Conservation (phyloP, 2,329 filamentous ascomycete genomes). For the Calonectria pseudoturangicola region DNA sequence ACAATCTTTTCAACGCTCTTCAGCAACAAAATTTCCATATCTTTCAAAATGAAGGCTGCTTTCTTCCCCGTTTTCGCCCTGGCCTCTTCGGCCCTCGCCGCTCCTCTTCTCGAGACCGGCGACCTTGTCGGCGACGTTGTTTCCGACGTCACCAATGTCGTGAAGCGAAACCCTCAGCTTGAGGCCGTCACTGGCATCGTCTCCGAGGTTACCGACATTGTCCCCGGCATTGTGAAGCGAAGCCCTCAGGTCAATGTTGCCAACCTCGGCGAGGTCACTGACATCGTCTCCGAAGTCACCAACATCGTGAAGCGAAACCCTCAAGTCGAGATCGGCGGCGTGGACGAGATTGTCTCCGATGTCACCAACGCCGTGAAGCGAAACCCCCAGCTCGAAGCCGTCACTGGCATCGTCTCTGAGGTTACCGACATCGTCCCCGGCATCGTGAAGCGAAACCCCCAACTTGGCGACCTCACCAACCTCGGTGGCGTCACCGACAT, state of each 20-base stretch:
- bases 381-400: too few species aligned
- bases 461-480: too few species aligned
- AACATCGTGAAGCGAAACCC: too few species aligned
- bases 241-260: too few species aligned
- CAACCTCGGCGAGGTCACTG: too few species aligned
- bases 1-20: conserved; percentile 14
- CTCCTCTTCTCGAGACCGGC: background rate
- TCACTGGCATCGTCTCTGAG: background rate
- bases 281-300: background rate
- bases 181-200: background rate
- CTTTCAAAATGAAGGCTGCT: conserved; percentile 17
- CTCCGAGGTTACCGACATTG: background rate
- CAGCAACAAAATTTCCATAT: background rate
- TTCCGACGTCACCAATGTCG: background rate
- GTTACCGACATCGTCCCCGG: background rate
- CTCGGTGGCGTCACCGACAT: too few species aligned
- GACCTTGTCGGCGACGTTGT: background rate
- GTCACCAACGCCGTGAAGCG: too few species aligned
- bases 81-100: conserved; percentile 9
- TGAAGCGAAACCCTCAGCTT: too few species aligned
- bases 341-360: background rate
- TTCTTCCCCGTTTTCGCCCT: conserved; percentile 11
- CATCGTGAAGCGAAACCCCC: too few species aligned
- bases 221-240: background rate
- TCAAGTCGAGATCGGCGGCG: too few species aligned